Percentiles rank a stretch among this genome's conserved stretches.
Evolutionary conservation across 768 basidiomycete genomes (phyloP).

Genomic region (Tulasnella calospora): DNA sequence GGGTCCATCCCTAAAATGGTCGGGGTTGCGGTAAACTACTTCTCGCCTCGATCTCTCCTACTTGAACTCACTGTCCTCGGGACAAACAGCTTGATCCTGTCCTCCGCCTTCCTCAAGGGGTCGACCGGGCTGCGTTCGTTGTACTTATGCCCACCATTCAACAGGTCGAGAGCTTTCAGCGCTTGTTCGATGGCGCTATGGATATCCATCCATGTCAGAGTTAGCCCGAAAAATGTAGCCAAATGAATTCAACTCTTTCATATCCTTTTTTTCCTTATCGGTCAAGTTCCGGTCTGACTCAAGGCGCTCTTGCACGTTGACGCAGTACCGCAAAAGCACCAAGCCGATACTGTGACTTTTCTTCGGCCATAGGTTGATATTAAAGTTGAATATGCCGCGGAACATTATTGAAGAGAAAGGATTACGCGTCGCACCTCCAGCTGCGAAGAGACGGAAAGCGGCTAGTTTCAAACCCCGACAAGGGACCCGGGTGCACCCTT

Average conservation of each 20-base stretch:
- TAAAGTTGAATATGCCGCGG: background rate
- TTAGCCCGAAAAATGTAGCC: background rate
- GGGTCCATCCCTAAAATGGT: background rate
- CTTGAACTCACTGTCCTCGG: background rate
- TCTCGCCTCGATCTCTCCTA: background rate
- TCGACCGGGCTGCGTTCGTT: background rate
- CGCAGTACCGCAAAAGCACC: background rate
- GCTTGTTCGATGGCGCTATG: background rate
- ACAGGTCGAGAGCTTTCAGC: background rate
- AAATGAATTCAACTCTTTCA: background rate
- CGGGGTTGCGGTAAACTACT: background rate
- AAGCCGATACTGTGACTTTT: background rate
- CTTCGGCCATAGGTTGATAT: background rate
- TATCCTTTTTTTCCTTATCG: background rate
- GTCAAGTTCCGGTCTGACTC: background rate
- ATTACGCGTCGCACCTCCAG: background rate
- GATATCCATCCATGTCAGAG: background rate
- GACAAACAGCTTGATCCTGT: background rate
- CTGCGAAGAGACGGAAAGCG: too few species aligned
- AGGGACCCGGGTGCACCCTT: too few species aligned
- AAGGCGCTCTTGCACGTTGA: background rate
- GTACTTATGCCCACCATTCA: background rate
- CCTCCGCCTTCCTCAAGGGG: background rate
- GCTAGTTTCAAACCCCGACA: too few species aligned
- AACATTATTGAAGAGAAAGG: background rate